Percentiles rank a stretch among this genome's conserved stretches.
Conservation (phyloP, 2,329 filamentous ascomycete species). For the Cladobotryum mycophilum region DNA sequence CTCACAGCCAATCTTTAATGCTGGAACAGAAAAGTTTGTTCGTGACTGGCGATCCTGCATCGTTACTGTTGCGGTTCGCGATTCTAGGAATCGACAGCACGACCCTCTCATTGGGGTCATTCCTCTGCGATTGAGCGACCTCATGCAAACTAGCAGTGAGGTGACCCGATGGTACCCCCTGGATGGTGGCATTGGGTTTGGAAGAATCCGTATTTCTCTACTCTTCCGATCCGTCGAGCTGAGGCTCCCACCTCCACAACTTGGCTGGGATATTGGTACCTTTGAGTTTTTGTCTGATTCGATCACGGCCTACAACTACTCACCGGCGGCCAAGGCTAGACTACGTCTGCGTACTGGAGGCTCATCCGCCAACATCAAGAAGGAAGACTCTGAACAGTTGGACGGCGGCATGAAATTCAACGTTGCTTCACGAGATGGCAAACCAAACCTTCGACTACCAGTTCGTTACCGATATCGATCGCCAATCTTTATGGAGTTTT, state of each 20-base stretch:
- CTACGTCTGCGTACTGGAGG: slow-evolving; percentile 79
- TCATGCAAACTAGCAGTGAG: slow-evolving; percentile 83
- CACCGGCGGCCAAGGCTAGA: slow-evolving; percentile 61
- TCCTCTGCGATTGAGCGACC: slow-evolving; percentile 77
- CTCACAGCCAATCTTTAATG: slow-evolving; percentile 94
- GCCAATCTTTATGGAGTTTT: slow-evolving; percentile 83
- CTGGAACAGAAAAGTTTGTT: slow-evolving; percentile 86
- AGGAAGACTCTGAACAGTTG: slow-evolving; percentile 55
- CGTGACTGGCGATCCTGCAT: slow-evolving; percentile 88
- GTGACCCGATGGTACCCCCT: slow-evolving; percentile 92
- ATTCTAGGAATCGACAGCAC: slow-evolving; percentile 83
- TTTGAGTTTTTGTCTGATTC: slow-evolving; percentile 76
- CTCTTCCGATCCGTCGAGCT: slow-evolving; percentile 88
- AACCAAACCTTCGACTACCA: slow-evolving; percentile 61
- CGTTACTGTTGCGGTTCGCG: slow-evolving; percentile 80
- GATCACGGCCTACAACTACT: slow-evolving; percentile 59
- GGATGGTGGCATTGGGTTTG: slow-evolving; percentile 88
- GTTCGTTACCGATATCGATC: slow-evolving; percentile 88
- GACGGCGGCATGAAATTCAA: slow-evolving; percentile 47
- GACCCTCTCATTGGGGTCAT: slow-evolving; percentile 92
- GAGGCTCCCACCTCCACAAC: slow-evolving; percentile 71
- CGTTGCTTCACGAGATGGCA: slow-evolving; percentile 36
- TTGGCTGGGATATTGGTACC: slow-evolving; percentile 93
- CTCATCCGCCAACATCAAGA: slow-evolving; percentile 63
- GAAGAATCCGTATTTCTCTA: slow-evolving; percentile 79